Evolutionary conservation across 176 grass and related monocot genomes (phyloP).

Genomic region (maize (Zea mays)): Zm-B73-REFERENCE-NAM-5.0 NC_050100.1:76381001-76381500

Average conservation of each 20-base stretch:
- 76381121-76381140: conserved; percentile 28
- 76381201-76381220: conserved; percentile 44
- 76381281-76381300: conserved; percentile 6
- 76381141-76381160: conserved; percentile 55
- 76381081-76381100: conserved; percentile 43
- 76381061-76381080: conserved; percentile 7
- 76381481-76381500: not conserved
- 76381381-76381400: too few species aligned
- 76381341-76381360: too few species aligned
- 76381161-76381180: conserved; percentile 46
- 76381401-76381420: too few species aligned
- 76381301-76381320: not conserved
- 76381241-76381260: conserved; percentile 51
- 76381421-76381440: too few species aligned
- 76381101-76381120: not conserved
- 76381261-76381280: not conserved
- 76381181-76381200: conserved; percentile 13
- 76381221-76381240: conserved; percentile 34
- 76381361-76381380: too few species aligned
- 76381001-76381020: conserved; percentile 49
- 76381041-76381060: conserved; percentile 45
- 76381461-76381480: too few species aligned
- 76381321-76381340: not conserved
- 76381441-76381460: too few species aligned
- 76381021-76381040: conserved; percentile 34